phyloP scores from a whole-genome alignment of 2,329 filamentous ascomycete genomes.

The Tolypocladium endophyticum region DNA sequence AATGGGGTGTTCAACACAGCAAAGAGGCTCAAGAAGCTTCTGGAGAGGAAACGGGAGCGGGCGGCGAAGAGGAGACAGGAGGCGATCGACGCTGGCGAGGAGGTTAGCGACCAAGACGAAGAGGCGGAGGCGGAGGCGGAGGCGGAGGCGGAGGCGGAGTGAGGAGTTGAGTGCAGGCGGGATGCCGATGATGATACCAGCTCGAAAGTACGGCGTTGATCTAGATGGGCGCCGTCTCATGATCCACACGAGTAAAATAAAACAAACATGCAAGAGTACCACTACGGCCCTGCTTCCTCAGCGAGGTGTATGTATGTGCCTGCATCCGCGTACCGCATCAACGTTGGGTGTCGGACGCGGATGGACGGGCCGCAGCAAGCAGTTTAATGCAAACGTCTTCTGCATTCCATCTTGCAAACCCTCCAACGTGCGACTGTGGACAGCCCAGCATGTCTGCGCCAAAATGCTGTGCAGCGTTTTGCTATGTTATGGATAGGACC shows the following conservation, averaged over 20 bases:
- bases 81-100: conserved; percentile 39
- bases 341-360: neutral
- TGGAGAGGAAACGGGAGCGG: conserved; percentile 61
- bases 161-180: no score
- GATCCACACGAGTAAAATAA: neutral
- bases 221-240: neutral
- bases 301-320: neutral
- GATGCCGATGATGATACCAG: neutral
- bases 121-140: conserved; percentile 1
- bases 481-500: no score
- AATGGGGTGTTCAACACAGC: conserved; percentile 84
- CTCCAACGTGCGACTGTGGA: neutral
- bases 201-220: neutral
- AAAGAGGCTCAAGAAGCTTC: conserved; percentile 68
- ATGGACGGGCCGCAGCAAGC: neutral
- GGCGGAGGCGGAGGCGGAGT: neutral
- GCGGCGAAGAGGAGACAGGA: conserved; percentile 46
- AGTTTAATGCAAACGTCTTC: no score
- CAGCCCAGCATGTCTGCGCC: no score
- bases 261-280: neutral
- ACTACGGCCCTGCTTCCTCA: neutral
- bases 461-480: no score
- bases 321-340: neutral
- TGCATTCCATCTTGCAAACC: no score
- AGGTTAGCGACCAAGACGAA: conserved; percentile 33